These are phyloP conservation scores for Pythium phragmitis DNA, from an alignment of 352 stramenopile genomes.

Conservation along the genomic window DNA sequence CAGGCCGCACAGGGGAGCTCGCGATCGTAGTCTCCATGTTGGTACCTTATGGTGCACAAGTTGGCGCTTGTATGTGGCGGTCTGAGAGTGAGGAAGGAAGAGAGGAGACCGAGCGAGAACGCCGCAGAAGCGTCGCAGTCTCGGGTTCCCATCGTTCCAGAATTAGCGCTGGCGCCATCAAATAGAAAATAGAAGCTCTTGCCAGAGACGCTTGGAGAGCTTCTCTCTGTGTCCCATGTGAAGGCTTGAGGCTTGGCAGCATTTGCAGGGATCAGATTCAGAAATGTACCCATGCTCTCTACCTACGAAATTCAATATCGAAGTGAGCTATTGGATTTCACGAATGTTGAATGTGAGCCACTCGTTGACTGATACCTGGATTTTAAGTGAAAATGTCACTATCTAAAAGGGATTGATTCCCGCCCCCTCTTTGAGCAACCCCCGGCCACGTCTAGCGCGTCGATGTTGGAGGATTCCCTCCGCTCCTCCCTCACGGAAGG, in stretches of 20 bases:
- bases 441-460: neutral
- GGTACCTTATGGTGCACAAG: neutral
- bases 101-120: too few relatives aligned
- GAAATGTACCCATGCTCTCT: constrained; percentile 10
- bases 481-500: neutral
- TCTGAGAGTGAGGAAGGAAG: too few relatives aligned
- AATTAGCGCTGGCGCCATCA: too few relatives aligned
- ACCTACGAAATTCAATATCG: constrained; percentile 1
- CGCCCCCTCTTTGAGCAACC: constrained; percentile 11
- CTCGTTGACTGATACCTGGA: neutral
- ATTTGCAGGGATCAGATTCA: neutral
- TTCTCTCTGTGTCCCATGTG: too few relatives aligned
- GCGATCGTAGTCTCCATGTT: neutral
- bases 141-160: too few relatives aligned
- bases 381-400: constrained; percentile 1
- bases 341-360: constrained; percentile 13
- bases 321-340: constrained; percentile 4
- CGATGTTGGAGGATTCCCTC: neutral
- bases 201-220: too few relatives aligned
- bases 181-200: too few relatives aligned
- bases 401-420: neutral
- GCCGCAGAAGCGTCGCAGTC: too few relatives aligned
- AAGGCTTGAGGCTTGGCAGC: too few relatives aligned
- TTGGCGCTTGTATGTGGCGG: neutral
- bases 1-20: neutral